phyloP scores from a whole-genome alignment of 2,329 filamentous ascomycete genomes.

The Daldinia sp. region DNA sequence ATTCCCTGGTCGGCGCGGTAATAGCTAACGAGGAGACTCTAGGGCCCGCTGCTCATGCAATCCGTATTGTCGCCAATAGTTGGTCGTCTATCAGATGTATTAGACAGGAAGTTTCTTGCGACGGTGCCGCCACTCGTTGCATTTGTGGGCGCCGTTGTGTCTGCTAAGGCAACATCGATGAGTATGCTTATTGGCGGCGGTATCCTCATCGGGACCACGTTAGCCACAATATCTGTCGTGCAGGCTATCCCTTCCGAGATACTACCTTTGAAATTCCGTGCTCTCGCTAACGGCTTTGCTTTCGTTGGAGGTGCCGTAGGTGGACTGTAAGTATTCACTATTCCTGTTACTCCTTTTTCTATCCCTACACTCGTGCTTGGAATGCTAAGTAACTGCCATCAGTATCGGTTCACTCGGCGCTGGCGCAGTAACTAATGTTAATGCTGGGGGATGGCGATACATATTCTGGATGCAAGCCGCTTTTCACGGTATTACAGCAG shows the following conservation, averaged over 20 bases:
- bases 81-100: constrained; percentile 67
- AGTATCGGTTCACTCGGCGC: constrained; percentile 63
- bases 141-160: constrained; percentile 65
- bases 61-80: constrained; percentile 67
- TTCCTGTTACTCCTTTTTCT: not conserved
- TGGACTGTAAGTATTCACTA: constrained; percentile 59
- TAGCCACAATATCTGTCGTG: constrained; percentile 67
- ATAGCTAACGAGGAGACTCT: constrained; percentile 5
- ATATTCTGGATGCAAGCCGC: constrained; percentile 71
- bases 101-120: constrained; percentile 67
- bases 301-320: constrained; percentile 64
- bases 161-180: constrained; percentile 67
- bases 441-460: constrained; percentile 63
- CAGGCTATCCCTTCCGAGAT: constrained; percentile 69
- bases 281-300: constrained; percentile 66
- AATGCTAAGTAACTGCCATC: not conserved
- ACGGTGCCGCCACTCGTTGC: constrained; percentile 65
- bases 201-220: constrained; percentile 66
- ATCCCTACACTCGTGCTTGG: not conserved
- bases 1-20: not conserved
- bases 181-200: constrained; percentile 68
- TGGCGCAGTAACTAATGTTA: constrained; percentile 64
- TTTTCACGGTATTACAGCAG: constrained; percentile 61
- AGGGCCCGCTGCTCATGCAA: constrained; percentile 70
- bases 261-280: constrained; percentile 67